phyloP scores from a whole-genome alignment of 176 grass and related monocot species.

The Poa pratensis region DNA sequence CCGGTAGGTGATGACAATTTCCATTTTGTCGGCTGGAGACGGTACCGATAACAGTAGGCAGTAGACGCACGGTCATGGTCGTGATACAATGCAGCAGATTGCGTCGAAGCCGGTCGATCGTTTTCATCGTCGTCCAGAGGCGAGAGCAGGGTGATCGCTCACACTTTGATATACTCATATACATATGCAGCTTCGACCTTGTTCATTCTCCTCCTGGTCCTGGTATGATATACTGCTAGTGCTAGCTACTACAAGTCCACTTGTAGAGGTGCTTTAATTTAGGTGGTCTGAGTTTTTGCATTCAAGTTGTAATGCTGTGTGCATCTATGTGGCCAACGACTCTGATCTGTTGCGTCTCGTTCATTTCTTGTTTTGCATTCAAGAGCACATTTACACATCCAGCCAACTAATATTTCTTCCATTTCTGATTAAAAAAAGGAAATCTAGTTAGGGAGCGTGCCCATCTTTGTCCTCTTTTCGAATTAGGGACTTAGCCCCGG shows the following conservation, averaged over 20 bases:
- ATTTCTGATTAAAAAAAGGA: neutral
- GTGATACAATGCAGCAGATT: constrained; percentile 9
- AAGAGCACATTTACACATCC: neutral
- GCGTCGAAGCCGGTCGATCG: neutral
- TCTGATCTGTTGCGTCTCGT: neutral
- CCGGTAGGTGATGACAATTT: constrained; percentile 46
- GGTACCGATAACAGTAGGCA: neutral
- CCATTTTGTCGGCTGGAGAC: constrained; percentile 27
- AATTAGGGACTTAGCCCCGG: too few species aligned
- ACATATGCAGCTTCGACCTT: neutral
- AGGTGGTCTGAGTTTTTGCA: constrained; percentile 9
- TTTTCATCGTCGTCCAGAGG: constrained; percentile 18
- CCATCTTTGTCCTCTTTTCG: too few species aligned
- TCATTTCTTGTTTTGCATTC: neutral
- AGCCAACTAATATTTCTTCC: neutral
- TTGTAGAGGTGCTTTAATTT: neutral
- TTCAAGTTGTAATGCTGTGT: neutral
- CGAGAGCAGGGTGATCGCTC: neutral
- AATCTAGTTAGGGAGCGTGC: too few species aligned
- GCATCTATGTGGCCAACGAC: constrained; percentile 17
- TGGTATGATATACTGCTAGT: neutral
- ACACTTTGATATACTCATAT: neutral
- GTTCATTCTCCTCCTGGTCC: neutral
- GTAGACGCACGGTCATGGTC: constrained; percentile 48
- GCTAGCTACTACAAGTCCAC: neutral